A percentile compares a stretch with the other conserved stretches of the same genome.
Conservation (phyloP, 805 yeast genomes). For the Candida fluviatilis region DNA sequence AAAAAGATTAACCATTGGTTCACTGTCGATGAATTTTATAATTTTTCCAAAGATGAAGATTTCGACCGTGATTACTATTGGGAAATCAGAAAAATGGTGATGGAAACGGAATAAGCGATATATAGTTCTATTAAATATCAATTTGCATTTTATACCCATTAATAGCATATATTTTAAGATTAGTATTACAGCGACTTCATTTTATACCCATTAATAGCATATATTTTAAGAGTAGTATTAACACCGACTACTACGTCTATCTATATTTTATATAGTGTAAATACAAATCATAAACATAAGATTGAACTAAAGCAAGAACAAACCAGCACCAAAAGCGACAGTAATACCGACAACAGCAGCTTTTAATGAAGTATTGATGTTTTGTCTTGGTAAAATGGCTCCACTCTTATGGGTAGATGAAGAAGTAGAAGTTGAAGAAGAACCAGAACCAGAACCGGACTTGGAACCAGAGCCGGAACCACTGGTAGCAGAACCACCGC, state of each 20-base stretch:
- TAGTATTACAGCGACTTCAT: neutral
- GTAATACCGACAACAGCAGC: constrained; percentile 9
- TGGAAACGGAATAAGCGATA: constrained; percentile 21
- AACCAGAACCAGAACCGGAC: constrained; percentile 18
- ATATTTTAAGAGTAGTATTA: neutral
- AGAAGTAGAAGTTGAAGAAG: constrained; percentile 14
- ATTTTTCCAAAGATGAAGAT: constrained; percentile 9
- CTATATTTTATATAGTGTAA: neutral
- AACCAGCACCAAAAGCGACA: constrained; percentile 16
- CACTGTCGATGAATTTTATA: constrained; percentile 23
- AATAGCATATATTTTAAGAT: neutral
- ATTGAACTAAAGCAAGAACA: constrained; percentile 13
- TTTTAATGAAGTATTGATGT: constrained; percentile 8
- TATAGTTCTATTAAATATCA: neutral
- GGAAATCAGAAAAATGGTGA: constrained; percentile 42
- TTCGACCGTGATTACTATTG: constrained; percentile 30
- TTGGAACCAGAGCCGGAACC: constrained; percentile 18
- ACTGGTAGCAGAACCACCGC: constrained; percentile 21
- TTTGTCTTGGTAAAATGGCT: constrained; percentile 10
- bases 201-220: neutral
- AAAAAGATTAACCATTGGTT: constrained; percentile 39
- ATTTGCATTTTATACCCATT: neutral
- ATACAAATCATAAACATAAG: neutral
- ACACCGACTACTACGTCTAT: neutral
- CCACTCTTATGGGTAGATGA: constrained; percentile 17